These are phyloP conservation scores for Erodium texanum DNA, from an alignment of 441 rosid genomes.

Conservation along the genomic window DNA sequence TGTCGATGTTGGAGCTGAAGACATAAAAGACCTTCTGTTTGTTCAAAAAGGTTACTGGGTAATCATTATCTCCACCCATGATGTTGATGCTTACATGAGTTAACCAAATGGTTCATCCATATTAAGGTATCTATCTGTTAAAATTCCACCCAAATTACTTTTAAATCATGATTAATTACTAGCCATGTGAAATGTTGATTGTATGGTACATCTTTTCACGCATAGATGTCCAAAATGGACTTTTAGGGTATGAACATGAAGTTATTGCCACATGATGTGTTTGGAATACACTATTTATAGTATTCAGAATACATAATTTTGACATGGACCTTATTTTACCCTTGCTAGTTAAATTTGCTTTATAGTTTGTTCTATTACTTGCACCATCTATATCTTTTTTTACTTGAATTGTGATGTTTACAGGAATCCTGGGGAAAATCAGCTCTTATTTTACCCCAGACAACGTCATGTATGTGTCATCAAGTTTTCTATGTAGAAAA, in stretches of 20 bases:
- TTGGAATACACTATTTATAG: too few relatives aligned
- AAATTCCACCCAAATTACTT: slow-evolving; percentile 14
- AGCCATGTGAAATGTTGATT: too few relatives aligned
- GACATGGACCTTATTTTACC: not conserved
- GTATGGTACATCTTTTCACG: too few relatives aligned
- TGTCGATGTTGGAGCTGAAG: slow-evolving; percentile 66
- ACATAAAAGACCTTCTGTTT: slow-evolving; percentile 56
- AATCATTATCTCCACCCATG: slow-evolving; percentile 70
- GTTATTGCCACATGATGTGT: not conserved
- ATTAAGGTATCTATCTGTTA: slow-evolving; percentile 50
- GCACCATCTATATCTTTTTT: slow-evolving; percentile 22
- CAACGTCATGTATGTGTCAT: slow-evolving; percentile 52
- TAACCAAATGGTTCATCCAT: slow-evolving; percentile 56
- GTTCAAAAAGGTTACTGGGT: slow-evolving; percentile 87
- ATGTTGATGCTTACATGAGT: slow-evolving; percentile 63
- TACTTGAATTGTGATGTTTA: slow-evolving; percentile 21
- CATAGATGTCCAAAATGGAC: not conserved
- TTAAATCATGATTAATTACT: too few relatives aligned
- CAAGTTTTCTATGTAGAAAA: slow-evolving; percentile 12
- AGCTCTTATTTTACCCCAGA: slow-evolving; percentile 86
- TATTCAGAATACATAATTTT: too few relatives aligned
- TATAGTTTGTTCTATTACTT: slow-evolving; percentile 17
- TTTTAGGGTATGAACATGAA: not conserved
- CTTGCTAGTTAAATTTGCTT: not conserved
- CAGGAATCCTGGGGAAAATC: slow-evolving; percentile 57